Percentiles rank a stretch among this genome's conserved stretches.
Evolutionary conservation across 495 filamentous ascomycete species (phyloP).

Genomic region (Hyaloscypha finlandica): DNA sequence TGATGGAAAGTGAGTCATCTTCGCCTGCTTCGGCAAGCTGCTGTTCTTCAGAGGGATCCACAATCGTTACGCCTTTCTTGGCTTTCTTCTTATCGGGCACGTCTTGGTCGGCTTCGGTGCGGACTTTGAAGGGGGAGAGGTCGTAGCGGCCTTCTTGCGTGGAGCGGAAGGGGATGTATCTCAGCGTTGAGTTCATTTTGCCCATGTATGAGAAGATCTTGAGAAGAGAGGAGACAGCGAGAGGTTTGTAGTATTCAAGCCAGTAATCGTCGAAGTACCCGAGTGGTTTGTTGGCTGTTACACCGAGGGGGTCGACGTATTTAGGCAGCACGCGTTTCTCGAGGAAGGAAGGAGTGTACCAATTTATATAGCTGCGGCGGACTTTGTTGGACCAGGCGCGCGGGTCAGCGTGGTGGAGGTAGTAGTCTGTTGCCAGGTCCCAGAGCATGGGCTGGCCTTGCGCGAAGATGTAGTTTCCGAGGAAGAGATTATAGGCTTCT

Average conservation of each 20-base stretch:
- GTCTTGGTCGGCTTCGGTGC: slow-evolving; percentile 53
- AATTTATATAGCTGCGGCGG: slow-evolving; percentile 71
- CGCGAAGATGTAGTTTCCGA: slow-evolving; percentile 91
- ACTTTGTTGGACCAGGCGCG: slow-evolving; percentile 65
- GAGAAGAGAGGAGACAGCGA: slow-evolving; percentile 77
- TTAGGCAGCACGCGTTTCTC: slow-evolving; percentile 36
- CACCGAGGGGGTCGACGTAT: slow-evolving; percentile 17
- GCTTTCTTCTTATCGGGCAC: slow-evolving; percentile 50
- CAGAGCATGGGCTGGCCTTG: slow-evolving; percentile 96
- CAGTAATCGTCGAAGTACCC: slow-evolving; percentile 90
- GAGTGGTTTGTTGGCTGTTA: slow-evolving; percentile 52
- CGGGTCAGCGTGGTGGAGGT: slow-evolving; percentile 89
- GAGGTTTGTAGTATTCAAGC: slow-evolving; percentile 95
- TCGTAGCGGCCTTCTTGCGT: slow-evolving; percentile 74
- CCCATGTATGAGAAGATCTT: slow-evolving; percentile 79
- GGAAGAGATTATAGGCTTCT: slow-evolving; percentile 96
- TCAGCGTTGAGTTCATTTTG: slow-evolving; percentile 83
- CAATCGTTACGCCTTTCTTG: slow-evolving; percentile 63
- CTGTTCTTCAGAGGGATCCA: slow-evolving; percentile 48
- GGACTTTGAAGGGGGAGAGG: slow-evolving; percentile 80
- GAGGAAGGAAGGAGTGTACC: slow-evolving; percentile 82
- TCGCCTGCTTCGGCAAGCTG: slow-evolving; percentile 27
- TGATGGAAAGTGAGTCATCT: slow-evolving; percentile 41
- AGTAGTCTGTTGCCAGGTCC: slow-evolving; percentile 95
- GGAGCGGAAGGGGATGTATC: slow-evolving; percentile 73